A percentile compares a stretch with the other conserved stretches of the same genome.
Evolutionary conservation across 2,329 filamentous ascomycete species (phyloP).

Genomic region (Domatiomyces catenatus): DNA sequence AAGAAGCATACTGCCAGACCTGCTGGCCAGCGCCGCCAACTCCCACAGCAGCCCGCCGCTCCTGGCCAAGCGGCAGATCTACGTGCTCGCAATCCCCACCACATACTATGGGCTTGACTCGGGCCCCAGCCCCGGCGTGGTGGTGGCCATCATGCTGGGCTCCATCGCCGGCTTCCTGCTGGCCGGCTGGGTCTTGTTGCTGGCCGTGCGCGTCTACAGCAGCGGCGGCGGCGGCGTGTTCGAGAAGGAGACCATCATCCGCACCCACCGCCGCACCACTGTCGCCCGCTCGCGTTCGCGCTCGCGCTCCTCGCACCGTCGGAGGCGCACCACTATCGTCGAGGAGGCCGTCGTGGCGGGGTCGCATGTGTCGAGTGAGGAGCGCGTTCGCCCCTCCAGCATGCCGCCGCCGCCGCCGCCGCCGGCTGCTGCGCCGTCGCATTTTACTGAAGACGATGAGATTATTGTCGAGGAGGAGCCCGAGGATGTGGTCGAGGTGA

Average conservation of each 20-base stretch:
- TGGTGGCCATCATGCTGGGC: constrained; percentile 33
- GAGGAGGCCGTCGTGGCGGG: no score
- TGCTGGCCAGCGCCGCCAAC: background rate
- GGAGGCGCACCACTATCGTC: constrained; percentile 10
- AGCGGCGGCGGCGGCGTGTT: constrained; percentile 2
- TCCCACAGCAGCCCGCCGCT: no score
- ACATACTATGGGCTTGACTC: constrained; percentile 41
- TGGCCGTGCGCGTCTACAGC: constrained; percentile 1
- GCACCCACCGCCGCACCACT: constrained; percentile 3
- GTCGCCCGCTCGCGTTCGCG: constrained; percentile 5
- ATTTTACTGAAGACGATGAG: background rate
- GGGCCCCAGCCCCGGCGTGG: constrained; percentile 34
- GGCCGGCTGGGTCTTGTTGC: constrained; percentile 33
- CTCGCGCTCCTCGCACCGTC: constrained; percentile 3
- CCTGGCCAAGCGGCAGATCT: constrained; percentile 13
- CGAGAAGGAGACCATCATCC: constrained; percentile 11
- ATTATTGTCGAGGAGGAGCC: constrained; percentile 11
- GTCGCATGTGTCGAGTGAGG: no score
- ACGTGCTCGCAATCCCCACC: constrained; percentile 39
- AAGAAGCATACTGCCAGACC: no score
- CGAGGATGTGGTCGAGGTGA: constrained; percentile 18
- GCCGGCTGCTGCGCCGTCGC: no score
- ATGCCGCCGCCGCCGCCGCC: background rate
- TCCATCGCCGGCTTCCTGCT: constrained; percentile 38
- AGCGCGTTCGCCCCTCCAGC: constrained; percentile 4